These are phyloP conservation scores for Porcisia deanei DNA, from an alignment of 208 protist genomes.

Conservation along the genomic window DNA sequence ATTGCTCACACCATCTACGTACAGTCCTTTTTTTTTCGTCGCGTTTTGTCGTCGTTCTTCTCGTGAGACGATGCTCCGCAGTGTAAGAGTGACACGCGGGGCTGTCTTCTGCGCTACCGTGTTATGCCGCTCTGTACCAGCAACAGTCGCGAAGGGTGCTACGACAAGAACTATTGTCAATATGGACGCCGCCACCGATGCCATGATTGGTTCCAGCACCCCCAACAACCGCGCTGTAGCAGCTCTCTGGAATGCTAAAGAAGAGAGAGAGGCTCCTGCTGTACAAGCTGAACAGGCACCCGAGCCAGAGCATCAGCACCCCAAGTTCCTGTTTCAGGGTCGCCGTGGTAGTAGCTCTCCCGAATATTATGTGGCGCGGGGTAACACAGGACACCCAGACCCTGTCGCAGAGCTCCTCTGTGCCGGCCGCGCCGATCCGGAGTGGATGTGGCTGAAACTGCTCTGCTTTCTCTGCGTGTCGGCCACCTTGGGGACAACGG, in stretches of 20 bases:
- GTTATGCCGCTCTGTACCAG: not conserved
- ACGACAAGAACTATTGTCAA: not conserved
- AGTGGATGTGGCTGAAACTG: conserved; percentile 86
- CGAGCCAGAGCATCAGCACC: not conserved
- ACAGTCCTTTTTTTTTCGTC: not conserved
- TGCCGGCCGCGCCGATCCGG: conserved; percentile 61
- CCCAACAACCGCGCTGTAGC: not conserved
- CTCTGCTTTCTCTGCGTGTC: conserved; percentile 79
- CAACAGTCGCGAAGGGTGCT: not conserved
- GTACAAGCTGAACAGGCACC: not conserved
- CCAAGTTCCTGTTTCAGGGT: conserved; percentile 48
- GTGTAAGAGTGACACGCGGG: conserved; percentile 7
- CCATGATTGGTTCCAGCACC: not conserved
- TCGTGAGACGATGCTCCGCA: conserved; percentile 10
- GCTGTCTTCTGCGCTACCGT: conserved; percentile 6
- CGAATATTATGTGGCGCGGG: conserved; percentile 58
- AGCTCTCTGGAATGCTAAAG: conserved; percentile 9
- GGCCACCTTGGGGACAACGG: conserved; percentile 67
- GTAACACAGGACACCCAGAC: conserved; percentile 64
- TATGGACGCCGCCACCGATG: not conserved
- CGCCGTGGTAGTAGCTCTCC: conserved; percentile 42
- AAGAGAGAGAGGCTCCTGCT: not conserved
- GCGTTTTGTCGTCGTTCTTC: conserved; percentile 15
- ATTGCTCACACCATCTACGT: too few species aligned
- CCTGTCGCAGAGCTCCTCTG: conserved; percentile 44